Conservation (phyloP, 768 basidiomycete species). For the Leucocoprinus birnbaumii region DNA sequence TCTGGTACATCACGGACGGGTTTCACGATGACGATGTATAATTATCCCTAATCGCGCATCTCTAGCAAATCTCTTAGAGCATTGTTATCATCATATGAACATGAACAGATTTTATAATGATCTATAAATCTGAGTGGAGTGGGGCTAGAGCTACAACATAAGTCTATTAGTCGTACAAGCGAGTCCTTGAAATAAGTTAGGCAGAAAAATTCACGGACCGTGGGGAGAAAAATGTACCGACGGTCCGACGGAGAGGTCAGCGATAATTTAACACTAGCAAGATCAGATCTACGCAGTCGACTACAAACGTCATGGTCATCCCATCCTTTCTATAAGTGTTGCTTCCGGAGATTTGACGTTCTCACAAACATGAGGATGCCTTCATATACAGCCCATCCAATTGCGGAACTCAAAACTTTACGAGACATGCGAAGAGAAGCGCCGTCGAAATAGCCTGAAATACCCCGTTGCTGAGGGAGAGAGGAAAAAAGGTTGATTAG, state of each 20-base stretch:
- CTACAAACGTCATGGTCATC: neutral
- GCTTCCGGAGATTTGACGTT: slow-evolving; percentile 2
- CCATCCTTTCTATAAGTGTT: neutral
- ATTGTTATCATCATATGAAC: neutral
- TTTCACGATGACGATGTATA: neutral
- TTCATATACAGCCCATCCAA: slow-evolving; percentile 93
- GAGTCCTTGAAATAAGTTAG: neutral
- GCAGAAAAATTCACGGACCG: neutral
- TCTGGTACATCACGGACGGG: neutral
- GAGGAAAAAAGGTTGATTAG: neutral
- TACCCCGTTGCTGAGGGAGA: slow-evolving; percentile 67
- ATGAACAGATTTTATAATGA: neutral
- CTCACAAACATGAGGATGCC: slow-evolving; percentile 59
- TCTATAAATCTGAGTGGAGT: slow-evolving; percentile 8
- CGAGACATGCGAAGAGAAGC: slow-evolving; percentile 77
- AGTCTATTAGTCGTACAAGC: neutral
- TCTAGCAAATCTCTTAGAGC: neutral
- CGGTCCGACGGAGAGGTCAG: neutral
- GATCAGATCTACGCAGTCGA: too few relatives aligned
- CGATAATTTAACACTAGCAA: neutral
- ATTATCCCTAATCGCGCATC: neutral
- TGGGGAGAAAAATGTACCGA: neutral
- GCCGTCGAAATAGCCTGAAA: slow-evolving; percentile 83
- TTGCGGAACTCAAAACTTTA: slow-evolving; percentile 85
- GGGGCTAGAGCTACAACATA: slow-evolving; percentile 2